Evolutionary conservation across 1,284 basidiomycete genomes (phyloP).

Genomic region (Hypsizygus ulmarius): DNA sequence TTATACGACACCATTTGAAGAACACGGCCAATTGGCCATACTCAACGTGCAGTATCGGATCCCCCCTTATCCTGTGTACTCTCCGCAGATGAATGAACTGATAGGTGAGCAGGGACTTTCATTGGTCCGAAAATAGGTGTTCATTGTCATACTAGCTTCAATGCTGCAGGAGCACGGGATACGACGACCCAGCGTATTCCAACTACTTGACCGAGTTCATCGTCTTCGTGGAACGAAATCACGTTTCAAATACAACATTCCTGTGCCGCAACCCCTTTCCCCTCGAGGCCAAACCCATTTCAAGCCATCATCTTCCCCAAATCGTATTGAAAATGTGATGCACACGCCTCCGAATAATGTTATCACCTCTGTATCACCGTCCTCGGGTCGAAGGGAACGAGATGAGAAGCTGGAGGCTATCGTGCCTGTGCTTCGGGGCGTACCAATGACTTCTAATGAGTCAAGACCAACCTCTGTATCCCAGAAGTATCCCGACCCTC

Average conservation of each 20-base stretch:
- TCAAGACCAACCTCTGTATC: slow-evolving; percentile 21
- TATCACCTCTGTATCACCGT: slow-evolving; percentile 20
- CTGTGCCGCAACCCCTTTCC: slow-evolving; percentile 46
- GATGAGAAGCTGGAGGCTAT: slow-evolving; percentile 75
- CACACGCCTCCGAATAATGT: slow-evolving; percentile 19
- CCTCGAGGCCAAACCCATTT: slow-evolving; percentile 34
- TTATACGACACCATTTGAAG: slow-evolving; percentile 98
- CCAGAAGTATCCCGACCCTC: slow-evolving; percentile 4
- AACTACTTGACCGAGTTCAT: slow-evolving; percentile 76
- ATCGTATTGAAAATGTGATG: slow-evolving; percentile 31
- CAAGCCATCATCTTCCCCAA: slow-evolving; percentile 28
- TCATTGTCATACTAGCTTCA: slow-evolving; percentile 49
- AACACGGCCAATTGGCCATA: slow-evolving; percentile 94
- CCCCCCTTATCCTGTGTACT: slow-evolving; percentile 92
- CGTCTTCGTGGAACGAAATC: slow-evolving; percentile 82
- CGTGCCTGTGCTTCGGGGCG: slow-evolving; percentile 71
- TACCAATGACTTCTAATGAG: slow-evolving; percentile 43
- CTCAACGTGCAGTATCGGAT: slow-evolving; percentile 95
- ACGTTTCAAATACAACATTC: slow-evolving; percentile 64
- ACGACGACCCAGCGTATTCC: slow-evolving; percentile 81
- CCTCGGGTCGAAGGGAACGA: slow-evolving; percentile 54
- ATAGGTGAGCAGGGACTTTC: slow-evolving; percentile 62
- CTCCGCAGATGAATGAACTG: slow-evolving; percentile 78
- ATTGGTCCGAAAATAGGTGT: neutral
- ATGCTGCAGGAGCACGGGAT: slow-evolving; percentile 87